Conservation (phyloP, 257 asterid genomes). For the Solanum chmielewskii region DNA sequence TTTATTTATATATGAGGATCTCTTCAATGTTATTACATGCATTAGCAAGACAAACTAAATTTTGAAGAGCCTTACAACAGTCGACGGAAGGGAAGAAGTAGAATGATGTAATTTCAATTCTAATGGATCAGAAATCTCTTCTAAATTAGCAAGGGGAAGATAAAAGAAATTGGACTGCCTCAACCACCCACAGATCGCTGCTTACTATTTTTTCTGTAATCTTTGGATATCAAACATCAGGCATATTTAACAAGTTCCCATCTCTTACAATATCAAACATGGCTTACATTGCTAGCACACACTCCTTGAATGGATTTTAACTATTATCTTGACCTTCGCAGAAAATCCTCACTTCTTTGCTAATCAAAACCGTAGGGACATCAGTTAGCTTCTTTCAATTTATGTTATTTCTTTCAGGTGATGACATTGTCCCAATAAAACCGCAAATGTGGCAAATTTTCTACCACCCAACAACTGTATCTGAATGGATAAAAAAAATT, state of each 20-base stretch:
- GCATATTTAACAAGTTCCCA: background rate
- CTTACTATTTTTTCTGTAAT: background rate
- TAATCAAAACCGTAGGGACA: background rate
- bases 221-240: background rate
- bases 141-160: background rate
- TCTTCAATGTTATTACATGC: background rate
- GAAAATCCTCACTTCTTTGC: background rate
- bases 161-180: background rate
- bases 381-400: background rate
- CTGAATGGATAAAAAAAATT: background rate
- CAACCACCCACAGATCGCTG: background rate
- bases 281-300: background rate
- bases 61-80: background rate
- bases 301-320: background rate
- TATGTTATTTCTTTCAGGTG: background rate
- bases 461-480: background rate
- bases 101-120: background rate
- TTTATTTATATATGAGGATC: background rate
- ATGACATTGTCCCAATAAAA: background rate
- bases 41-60: background rate
- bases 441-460: background rate
- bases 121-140: background rate
- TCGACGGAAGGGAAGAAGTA: background rate
- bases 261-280: background rate
- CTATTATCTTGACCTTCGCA: background rate